Conservation (phyloP, 2,329 filamentous ascomycete species). For the Aquanectria penicillioides region DNA sequence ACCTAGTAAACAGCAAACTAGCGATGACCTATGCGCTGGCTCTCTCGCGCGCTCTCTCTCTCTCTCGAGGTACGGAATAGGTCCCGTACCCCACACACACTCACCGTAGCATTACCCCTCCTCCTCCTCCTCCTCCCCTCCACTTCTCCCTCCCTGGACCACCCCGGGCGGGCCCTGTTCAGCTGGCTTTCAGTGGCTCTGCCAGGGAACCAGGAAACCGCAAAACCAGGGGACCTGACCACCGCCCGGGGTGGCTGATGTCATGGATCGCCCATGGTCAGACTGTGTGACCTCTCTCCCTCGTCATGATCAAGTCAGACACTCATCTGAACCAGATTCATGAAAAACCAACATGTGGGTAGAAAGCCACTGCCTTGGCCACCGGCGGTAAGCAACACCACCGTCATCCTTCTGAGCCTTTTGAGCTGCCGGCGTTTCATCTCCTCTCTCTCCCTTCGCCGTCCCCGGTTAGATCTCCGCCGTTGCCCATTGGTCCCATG, state of each 20-base stretch:
- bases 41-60: no score
- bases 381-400: no score
- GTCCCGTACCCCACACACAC: conserved; percentile 25
- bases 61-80: no score
- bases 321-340: neutral
- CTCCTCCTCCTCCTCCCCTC: conserved; percentile 15
- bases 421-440: neutral
- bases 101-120: conserved; percentile 16
- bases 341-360: no score
- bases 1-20: no score
- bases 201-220: conserved; percentile 26
- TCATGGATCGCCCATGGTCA: conserved; percentile 38
- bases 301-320: conserved; percentile 8
- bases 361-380: no score
- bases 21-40: no score
- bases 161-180: no score
- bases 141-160: no score
- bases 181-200: conserved; percentile 37
- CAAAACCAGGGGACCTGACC: conserved; percentile 27
- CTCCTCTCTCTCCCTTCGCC: neutral
- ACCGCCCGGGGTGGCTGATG: conserved; percentile 35
- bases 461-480: neutral
- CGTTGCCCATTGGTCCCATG: no score
- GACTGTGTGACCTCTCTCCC: conserved; percentile 10
- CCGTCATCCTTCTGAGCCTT: no score